Percentiles rank a stretch among this genome's conserved stretches.
phyloP scores from a whole-genome alignment of 2,329 filamentous ascomycete species.

The Chrysoporthe deuterocubensis region DNA sequence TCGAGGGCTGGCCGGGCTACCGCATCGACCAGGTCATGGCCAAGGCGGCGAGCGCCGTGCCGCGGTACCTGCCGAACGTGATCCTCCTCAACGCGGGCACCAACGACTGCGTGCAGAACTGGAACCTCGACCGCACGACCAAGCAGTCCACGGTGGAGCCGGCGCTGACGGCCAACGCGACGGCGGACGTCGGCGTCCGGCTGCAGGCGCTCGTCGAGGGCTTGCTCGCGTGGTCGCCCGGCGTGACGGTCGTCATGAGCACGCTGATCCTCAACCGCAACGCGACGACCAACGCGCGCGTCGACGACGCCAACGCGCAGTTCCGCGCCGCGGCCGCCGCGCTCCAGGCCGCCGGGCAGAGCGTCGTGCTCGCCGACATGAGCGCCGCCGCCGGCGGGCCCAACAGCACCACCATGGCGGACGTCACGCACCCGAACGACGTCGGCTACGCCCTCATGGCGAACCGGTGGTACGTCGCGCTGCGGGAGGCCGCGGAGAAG shows the following conservation, averaged over 20 bases:
- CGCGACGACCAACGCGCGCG: conserved; percentile 33
- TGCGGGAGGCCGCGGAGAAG: conserved; percentile 35
- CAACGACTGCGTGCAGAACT: conserved; percentile 46
- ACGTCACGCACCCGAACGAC: conserved; percentile 46
- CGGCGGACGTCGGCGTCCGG: conserved; percentile 35
- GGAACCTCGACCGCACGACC: conserved; percentile 33
- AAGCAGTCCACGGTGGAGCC: neutral
- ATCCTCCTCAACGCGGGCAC: conserved; percentile 49
- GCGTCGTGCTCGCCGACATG: conserved; percentile 48
- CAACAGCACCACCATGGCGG: conserved; percentile 39
- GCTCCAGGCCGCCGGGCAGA: conserved; percentile 36
- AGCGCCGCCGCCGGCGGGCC: conserved; percentile 37
- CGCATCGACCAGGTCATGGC: conserved; percentile 45
- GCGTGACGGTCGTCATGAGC: conserved; percentile 43
- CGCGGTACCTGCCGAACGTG: conserved; percentile 43
- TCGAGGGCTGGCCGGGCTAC: conserved; percentile 50
- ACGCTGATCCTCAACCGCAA: conserved; percentile 40
- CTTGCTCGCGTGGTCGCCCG: conserved; percentile 39
- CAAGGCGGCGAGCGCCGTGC: conserved; percentile 40
- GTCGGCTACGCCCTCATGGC: conserved; percentile 49
- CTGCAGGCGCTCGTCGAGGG: conserved; percentile 43
- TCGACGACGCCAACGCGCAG: conserved; percentile 41
- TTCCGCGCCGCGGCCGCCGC: conserved; percentile 35
- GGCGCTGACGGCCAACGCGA: conserved; percentile 22
- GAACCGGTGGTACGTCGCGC: conserved; percentile 39